Conservation (phyloP, 495 filamentous ascomycete genomes). For the Xylaria intraflava region DNA sequence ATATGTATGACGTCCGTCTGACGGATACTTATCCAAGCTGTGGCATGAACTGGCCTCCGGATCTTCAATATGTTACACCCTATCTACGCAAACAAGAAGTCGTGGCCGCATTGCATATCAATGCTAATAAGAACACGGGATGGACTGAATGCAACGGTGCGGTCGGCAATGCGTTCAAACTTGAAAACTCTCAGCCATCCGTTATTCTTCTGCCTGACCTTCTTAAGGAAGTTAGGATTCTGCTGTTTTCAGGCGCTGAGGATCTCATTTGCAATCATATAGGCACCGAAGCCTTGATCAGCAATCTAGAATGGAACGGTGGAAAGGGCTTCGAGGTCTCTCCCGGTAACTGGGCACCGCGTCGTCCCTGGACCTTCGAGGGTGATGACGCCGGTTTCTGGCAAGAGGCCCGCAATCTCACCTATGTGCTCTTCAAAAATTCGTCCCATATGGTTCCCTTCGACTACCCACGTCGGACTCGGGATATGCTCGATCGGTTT, state of each 20-base stretch:
- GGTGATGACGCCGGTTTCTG: conserved; percentile 84
- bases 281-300: conserved; percentile 85
- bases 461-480: conserved; percentile 75
- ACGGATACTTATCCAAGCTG: conserved; percentile 66
- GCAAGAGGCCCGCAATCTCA: conserved; percentile 89
- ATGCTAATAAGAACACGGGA: conserved; percentile 69
- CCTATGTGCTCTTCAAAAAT: conserved; percentile 94
- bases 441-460: conserved; percentile 96
- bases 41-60: conserved; percentile 94
- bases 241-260: conserved; percentile 89
- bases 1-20: conserved; percentile 93
- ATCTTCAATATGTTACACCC: conserved; percentile 65
- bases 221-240: conserved; percentile 63
- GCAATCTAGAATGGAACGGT: conserved; percentile 86
- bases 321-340: conserved; percentile 85
- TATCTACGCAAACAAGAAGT: conserved; percentile 85
- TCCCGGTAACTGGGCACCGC: conserved; percentile 84
- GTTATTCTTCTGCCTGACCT: conserved; percentile 70
- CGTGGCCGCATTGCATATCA: conserved; percentile 70
- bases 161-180: conserved; percentile 64
- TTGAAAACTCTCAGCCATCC: conserved; percentile 61
- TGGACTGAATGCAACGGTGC: conserved; percentile 86
- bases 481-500: conserved; percentile 97
- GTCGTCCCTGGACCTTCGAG: conserved; percentile 91
- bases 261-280: conserved; percentile 97